Conservation (phyloP, 2,329 filamentous ascomycete genomes). For the Piedraia hortae region DNA sequence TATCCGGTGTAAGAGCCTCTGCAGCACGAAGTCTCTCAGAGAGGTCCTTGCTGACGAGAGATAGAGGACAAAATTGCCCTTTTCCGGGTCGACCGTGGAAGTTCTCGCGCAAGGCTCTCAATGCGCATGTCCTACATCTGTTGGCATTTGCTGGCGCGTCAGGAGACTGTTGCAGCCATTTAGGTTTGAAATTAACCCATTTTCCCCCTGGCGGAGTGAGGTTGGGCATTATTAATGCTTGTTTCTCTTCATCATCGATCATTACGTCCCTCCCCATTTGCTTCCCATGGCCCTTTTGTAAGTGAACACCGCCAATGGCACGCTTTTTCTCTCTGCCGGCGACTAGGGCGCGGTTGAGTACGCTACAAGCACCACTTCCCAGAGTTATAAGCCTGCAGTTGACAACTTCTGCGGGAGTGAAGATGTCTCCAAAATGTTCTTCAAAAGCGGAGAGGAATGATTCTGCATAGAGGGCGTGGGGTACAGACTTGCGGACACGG, state of each 20-base stretch:
- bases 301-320: no score
- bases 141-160: conserved; percentile 15
- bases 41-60: conserved; percentile 11
- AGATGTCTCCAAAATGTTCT: conserved; percentile 1
- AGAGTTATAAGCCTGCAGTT: no score
- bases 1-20: conserved; percentile 6
- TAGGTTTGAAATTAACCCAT: conserved; percentile 19
- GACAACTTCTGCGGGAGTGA: no score
- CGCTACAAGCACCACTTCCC: no score
- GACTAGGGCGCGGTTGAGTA: no score
- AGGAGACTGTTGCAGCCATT: conserved; percentile 21
- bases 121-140: conserved; percentile 20
- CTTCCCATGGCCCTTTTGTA: no score
- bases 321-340: no score
- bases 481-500: no score
- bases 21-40: conserved; percentile 7
- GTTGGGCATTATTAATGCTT: conserved; percentile 14
- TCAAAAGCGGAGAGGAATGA: no score
- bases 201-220: conserved; percentile 7
- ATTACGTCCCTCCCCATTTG: conserved; percentile 9
- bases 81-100: no score
- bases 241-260: conserved; percentile 7
- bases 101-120: conserved; percentile 13
- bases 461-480: no score
- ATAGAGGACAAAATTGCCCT: conserved; percentile 20